Conservation (phyloP, 495 filamentous ascomycete species). For the Xylona heveae region DNA sequence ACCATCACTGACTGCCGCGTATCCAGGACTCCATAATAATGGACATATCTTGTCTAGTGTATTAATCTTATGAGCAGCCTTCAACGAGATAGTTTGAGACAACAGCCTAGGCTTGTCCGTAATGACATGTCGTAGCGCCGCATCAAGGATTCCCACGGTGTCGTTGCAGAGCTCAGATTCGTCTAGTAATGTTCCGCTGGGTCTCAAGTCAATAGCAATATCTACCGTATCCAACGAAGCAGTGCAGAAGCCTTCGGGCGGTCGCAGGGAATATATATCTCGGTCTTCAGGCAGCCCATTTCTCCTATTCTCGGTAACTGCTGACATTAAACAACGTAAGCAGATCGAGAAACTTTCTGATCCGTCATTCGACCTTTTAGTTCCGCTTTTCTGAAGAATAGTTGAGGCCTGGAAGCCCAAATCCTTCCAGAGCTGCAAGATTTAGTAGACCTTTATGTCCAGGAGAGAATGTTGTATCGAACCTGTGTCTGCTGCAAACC, state of each 20-base stretch:
- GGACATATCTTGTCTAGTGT: conserved; percentile 1
- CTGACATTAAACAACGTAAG: background rate
- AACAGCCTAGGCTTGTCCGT: conserved; percentile 1
- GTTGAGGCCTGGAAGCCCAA: too few species aligned
- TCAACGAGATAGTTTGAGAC: background rate
- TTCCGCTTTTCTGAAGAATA: too few species aligned
- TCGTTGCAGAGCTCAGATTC: background rate
- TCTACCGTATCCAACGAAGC: too few species aligned
- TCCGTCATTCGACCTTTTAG: too few species aligned
- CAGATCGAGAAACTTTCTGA: too few species aligned
- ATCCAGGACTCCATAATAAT: conserved; percentile 4
- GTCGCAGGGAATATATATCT: background rate
- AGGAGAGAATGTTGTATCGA: too few species aligned
- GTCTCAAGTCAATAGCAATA: too few species aligned
- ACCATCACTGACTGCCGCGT: too few species aligned
- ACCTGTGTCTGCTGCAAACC: too few species aligned
- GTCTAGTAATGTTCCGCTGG: background rate
- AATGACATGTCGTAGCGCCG: conserved; percentile 1
- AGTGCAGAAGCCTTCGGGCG: too few species aligned
- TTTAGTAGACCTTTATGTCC: too few species aligned
- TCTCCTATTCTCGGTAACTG: background rate
- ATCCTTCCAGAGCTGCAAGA: too few species aligned
- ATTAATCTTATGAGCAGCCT: background rate
- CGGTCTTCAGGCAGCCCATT: background rate
- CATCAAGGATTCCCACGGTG: conserved; percentile 1